Percentiles rank a stretch among this genome's conserved stretches.
These are phyloP conservation scores for Gremmenia infestans DNA, from an alignment of 2,329 filamentous ascomycete genomes.

Conservation along the genomic window DNA sequence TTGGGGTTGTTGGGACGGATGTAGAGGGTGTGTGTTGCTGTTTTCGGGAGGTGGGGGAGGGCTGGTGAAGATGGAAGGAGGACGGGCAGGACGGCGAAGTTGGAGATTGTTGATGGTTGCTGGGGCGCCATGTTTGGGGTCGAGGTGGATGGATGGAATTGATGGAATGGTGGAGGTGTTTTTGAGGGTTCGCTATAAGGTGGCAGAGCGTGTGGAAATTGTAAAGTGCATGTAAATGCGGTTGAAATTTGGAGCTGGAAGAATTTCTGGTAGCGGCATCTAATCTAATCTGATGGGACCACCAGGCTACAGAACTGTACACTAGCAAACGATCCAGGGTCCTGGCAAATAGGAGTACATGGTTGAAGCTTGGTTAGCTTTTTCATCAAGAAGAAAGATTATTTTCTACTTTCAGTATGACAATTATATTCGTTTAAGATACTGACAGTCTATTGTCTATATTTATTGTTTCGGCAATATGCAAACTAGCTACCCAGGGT, in stretches of 20 bases:
- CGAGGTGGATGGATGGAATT: not conserved
- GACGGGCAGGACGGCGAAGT: constrained; percentile 29
- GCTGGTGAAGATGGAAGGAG: constrained; percentile 36
- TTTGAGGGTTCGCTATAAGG: constrained; percentile 1
- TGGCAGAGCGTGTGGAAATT: not conserved
- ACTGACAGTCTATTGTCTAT: not conserved
- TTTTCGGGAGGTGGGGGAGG: constrained; percentile 49
- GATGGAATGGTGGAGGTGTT: not conserved
- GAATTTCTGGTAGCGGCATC: constrained; percentile 15
- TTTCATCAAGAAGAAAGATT: too few species aligned
- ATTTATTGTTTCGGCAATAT: not conserved
- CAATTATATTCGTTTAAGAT: constrained; percentile 40
- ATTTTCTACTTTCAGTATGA: not conserved
- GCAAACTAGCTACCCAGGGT: not conserved
- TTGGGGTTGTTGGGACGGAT: constrained; percentile 78
- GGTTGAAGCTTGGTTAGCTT: too few species aligned
- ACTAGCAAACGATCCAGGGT: too few species aligned
- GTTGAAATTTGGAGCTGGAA: constrained; percentile 10
- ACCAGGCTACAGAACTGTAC: too few species aligned
- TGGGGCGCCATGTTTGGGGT: constrained; percentile 6
- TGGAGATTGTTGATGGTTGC: constrained; percentile 18
- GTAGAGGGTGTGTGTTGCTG: constrained; percentile 78
- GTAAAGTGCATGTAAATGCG: not conserved
- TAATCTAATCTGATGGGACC: constrained; percentile 27
- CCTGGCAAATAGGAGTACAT: too few species aligned